Base-by-base conservation (phyloP, 257 asterid genomes). In the Mitragyna speciosa region DNA sequence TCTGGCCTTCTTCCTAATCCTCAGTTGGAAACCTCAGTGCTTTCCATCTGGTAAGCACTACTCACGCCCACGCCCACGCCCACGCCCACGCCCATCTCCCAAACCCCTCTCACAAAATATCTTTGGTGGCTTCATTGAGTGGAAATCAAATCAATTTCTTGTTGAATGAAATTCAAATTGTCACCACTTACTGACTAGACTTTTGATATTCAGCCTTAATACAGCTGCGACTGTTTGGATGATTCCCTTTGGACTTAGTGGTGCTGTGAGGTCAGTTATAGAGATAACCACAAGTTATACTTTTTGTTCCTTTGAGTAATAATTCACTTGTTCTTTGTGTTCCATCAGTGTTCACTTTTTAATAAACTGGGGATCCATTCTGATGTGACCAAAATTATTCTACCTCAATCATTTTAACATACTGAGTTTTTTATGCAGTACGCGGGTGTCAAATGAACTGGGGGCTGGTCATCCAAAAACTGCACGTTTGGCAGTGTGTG, bases 1-100 rank as follows among this genome's bases (percentile, higher is more conserved):
- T 89, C 98, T 43, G 97, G 98, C 61, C 96, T 92, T 76, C 97
- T 94, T 81, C 97, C 95, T 4, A 90, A 94, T 83, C 98, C 98
- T 12, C 81, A 87, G 86, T 69, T 94, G 56, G 97, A 92, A 84
- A 94, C 98, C 75, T 90, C 97, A 4, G 97, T 91, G 43, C 98
- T 94, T 78, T 89, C 98, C 75, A 86, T 94, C 82, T 84, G 95
- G 98, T 94, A 30, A 24, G 87, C 43, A 31, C 33, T 68, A 7
- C 36, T 49, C 56, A 49, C 1, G 54, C 54, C 54, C 17, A 11
- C 54, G 16, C 54, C 54, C 54, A 49, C 14, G n/a, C 36, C 12
- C 54, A 49, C 1, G 54, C 54, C 54, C 17, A 11, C 54, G 16
- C 54, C 54, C 54, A 49, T 11, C 39, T 1, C 39, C 39, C 39